Evolutionary conservation across 768 basidiomycete species (phyloP).

Genomic region (Porpolomopsis calyptriformis): DNA sequence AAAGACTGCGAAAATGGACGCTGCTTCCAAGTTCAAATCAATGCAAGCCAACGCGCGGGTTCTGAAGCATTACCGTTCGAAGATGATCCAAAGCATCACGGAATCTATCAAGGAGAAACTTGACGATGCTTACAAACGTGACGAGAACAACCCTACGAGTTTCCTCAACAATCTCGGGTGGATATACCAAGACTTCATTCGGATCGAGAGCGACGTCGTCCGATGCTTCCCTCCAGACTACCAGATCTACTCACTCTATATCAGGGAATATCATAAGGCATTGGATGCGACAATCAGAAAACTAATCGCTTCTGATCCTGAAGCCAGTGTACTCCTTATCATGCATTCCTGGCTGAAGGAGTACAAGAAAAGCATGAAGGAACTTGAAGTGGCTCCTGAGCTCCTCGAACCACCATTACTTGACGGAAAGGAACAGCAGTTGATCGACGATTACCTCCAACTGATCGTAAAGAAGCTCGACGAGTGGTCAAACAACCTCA

Average conservation of each 20-base stretch:
- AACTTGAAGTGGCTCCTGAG: slow-evolving; percentile 73
- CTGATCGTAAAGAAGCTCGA: slow-evolving; percentile 92
- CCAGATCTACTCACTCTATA: slow-evolving; percentile 73
- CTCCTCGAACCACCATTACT: slow-evolving; percentile 83
- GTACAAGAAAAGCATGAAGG: slow-evolving; percentile 91
- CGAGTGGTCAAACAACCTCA: slow-evolving; percentile 92
- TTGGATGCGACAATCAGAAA: slow-evolving; percentile 64
- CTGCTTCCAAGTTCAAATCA: slow-evolving; percentile 87
- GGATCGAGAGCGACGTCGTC: slow-evolving; percentile 83
- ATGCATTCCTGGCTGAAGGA: slow-evolving; percentile 94
- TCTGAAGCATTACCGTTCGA: slow-evolving; percentile 92
- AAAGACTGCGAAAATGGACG: slow-evolving; percentile 85
- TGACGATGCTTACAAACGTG: slow-evolving; percentile 50
- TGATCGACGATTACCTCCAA: slow-evolving; percentile 92
- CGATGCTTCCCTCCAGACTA: slow-evolving; percentile 89
- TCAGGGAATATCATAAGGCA: slow-evolving; percentile 85
- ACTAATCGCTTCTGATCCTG: slow-evolving; percentile 64
- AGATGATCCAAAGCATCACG: slow-evolving; percentile 69
- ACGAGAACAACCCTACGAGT: slow-evolving; percentile 50
- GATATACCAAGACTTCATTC: slow-evolving; percentile 91
- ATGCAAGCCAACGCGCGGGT: slow-evolving; percentile 87
- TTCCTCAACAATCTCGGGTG: slow-evolving; percentile 77
- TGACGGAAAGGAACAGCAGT: slow-evolving; percentile 84
- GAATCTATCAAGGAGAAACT: slow-evolving; percentile 68
- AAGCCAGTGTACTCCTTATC: slow-evolving; percentile 77